These are phyloP conservation scores for Botrytis tulipae DNA, from an alignment of 2,329 filamentous ascomycete genomes.

Conservation along the genomic window DNA sequence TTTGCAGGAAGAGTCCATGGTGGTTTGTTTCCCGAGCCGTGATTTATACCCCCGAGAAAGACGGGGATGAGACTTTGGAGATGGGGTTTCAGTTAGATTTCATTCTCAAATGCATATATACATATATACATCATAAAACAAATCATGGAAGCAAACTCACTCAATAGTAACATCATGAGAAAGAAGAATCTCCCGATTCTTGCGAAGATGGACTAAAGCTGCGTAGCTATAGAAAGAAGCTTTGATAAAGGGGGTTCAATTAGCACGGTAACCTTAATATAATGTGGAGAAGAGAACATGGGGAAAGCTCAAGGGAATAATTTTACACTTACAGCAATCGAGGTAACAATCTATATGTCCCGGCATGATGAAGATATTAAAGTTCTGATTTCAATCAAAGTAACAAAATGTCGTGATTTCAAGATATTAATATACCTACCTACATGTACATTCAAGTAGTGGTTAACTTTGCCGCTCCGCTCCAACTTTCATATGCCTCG, in stretches of 20 bases:
- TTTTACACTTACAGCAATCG: conserved; percentile 56
- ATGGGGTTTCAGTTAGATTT: conserved; percentile 1
- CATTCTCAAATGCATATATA: not conserved
- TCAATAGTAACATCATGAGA: conserved; percentile 63
- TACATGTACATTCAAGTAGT: not conserved
- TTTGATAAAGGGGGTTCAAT: conserved; percentile 37
- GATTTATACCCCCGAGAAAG: conserved; percentile 66
- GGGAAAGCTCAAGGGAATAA: not conserved
- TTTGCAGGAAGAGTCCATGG: conserved; percentile 72
- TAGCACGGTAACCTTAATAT: not conserved
- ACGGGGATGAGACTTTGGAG: conserved; percentile 63
- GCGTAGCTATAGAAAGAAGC: conserved; percentile 64
- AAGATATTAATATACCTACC: not conserved
- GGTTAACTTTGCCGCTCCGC: not conserved
- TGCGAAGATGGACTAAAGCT: conserved; percentile 55
- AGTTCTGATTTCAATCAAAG: not conserved
- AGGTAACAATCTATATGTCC: conserved; percentile 64
- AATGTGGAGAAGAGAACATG: not conserved
- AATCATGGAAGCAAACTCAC: conserved; percentile 47
- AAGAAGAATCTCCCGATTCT: conserved; percentile 53
- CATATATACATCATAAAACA: rapidly evolving
- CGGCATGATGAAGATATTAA: conserved; percentile 46
- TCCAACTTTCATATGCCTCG: conserved; percentile 5
- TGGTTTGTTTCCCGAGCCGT: conserved; percentile 63
- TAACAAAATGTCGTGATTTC: not conserved